Percentiles rank a stretch among this genome's conserved stretches.
phyloP scores from a whole-genome alignment of 345 rosid species.

The Stellera chamaejasme region DNA sequence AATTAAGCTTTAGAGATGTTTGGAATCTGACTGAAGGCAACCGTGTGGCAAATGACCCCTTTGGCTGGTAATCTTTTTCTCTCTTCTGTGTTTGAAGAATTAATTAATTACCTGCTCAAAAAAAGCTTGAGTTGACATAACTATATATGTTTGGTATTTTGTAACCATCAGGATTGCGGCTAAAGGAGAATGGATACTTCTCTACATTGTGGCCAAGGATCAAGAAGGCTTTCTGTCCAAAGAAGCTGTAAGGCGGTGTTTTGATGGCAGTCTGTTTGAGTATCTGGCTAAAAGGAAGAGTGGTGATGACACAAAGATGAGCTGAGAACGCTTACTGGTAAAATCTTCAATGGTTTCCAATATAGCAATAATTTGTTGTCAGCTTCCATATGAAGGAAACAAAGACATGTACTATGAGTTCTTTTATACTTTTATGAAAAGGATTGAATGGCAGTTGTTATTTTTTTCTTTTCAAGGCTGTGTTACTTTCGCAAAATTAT shows the following conservation, averaged over 20 bases:
- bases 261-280: constrained; percentile 52
- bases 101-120: no score
- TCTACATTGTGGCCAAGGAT: constrained; percentile 40
- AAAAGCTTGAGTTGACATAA: not conserved
- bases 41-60: constrained; percentile 27
- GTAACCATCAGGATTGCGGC: constrained; percentile 21
- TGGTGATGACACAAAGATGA: constrained; percentile 2
- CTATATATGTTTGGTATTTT: not conserved
- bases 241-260: constrained; percentile 48
- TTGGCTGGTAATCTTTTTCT: constrained; percentile 33
- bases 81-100: not conserved
- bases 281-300: constrained; percentile 38
- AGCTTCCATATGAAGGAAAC: not conserved
- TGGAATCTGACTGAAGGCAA: constrained; percentile 54
- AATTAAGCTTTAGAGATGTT: constrained; percentile 29
- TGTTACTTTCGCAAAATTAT: no score
- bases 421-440: no score
- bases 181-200: constrained; percentile 38
- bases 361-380: no score
- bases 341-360: no score
- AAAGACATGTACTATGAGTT: not conserved
- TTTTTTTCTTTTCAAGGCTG: no score
- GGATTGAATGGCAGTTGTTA: no score
- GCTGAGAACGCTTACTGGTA: not conserved
- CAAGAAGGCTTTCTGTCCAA: constrained; percentile 42